Percentiles rank a stretch among this genome's conserved stretches.
These are phyloP conservation scores for Lumnitzera racemosa DNA, from an alignment of 345 rosid genomes.

Conservation along the genomic window DNA sequence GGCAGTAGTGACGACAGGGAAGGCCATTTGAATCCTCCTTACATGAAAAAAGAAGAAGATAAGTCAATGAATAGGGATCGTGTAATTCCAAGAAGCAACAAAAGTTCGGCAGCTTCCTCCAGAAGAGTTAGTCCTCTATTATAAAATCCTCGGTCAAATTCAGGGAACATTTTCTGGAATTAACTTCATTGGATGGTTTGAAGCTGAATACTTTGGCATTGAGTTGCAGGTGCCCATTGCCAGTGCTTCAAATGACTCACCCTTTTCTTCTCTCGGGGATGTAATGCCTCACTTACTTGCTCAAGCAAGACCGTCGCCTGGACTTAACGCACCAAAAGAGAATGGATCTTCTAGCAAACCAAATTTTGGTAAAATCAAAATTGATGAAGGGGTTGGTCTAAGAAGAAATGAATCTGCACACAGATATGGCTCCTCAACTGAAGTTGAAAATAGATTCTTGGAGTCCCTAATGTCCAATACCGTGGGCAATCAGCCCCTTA, in stretches of 20 bases:
- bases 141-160: constrained; percentile 88
- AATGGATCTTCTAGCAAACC: constrained; percentile 33
- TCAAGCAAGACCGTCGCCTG: constrained; percentile 96
- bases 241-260: constrained; percentile 60
- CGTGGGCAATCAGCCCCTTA: constrained; percentile 32
- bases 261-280: constrained; percentile 80
- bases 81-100: constrained; percentile 46
- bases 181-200: constrained; percentile 97
- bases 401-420: constrained; percentile 47
- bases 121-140: constrained; percentile 65
- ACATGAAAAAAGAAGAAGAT: constrained; percentile 44
- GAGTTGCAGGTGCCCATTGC: constrained; percentile 71
- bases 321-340: constrained; percentile 70
- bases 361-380: constrained; percentile 32
- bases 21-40: constrained; percentile 30
- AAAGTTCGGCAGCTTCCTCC: constrained; percentile 52
- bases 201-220: constrained; percentile 93
- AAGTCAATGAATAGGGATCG: constrained; percentile 56
- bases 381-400: constrained; percentile 41
- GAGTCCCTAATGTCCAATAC: constrained; percentile 85
- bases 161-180: constrained; percentile 89
- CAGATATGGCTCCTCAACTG: constrained; percentile 47
- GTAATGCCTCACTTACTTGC: constrained; percentile 96
- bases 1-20: constrained; percentile 38
- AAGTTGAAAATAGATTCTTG: constrained; percentile 87